Evolutionary conservation across 305 asterid genomes (phyloP), one percentile per base, ranked within the genome.

Genomic region (Plantago coronopus): DNA sequence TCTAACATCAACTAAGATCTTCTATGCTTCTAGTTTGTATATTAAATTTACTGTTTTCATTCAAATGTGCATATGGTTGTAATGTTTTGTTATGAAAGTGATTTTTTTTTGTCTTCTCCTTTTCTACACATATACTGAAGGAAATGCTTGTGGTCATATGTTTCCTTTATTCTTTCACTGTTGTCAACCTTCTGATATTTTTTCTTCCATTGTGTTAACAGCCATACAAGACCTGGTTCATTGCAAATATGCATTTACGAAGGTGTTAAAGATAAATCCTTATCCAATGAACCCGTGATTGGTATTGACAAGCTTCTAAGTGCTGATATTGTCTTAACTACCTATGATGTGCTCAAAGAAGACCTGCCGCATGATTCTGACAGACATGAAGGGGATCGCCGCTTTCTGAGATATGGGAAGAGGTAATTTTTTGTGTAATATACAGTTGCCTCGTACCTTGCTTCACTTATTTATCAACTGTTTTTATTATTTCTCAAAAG

Each of bases 361-460:
- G 99, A 93, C 78, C 74, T 93, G 70, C 94, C 95, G 4, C 99
- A 89, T 62, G 99, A 93, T 83, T 83, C 93, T 70, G 96, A 89
- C 60, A 89, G 96, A 65, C 85, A 87, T 69, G 95, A 89, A 70
- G 97, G 96, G 59, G 99, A 93, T 78, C 95, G 88, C 22, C 91
- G 96, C 68, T 61, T 77, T 68, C 59, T 89, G 88, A 89, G 99
- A 85, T 83, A 78, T 71, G 68, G 60, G 77, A 93, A 93, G 75
- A 89, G 95, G 99, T 89, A 79, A 67, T 48, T 44, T 60, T 37
- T 31, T 18, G 60, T 44, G 19, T 60, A 50, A 5, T 27, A 50
- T 63, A 55, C 34, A 58, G 54, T 48, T 67, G 51, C 51, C 46
- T 59, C 63, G 50, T 59, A 57, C 56, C 15, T 49, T 38, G 44